Evolutionary conservation across 2,329 filamentous ascomycete genomes (phyloP).

Genomic region (Pseudogymnoascus sp.): DNA sequence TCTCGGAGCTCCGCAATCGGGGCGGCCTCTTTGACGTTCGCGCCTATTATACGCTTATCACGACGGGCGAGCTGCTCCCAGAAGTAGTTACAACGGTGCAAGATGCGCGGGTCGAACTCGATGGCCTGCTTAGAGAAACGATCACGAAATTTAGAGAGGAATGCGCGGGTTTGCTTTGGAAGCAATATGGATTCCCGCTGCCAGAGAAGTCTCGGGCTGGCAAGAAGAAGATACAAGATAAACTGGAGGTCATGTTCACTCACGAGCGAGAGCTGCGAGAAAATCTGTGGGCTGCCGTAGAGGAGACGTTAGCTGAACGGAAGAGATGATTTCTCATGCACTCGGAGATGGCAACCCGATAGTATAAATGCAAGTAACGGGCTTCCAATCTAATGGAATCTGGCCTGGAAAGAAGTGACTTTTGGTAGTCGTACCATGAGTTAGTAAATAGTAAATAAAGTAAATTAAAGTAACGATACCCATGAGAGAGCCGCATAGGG

Average conservation of each 20-base stretch:
- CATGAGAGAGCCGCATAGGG: background rate
- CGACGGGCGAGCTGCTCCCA: conserved; percentile 32
- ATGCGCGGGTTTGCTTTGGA: conserved; percentile 46
- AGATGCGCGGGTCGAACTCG: conserved; percentile 59
- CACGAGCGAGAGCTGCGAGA: conserved; percentile 53
- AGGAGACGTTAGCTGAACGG: conserved; percentile 34
- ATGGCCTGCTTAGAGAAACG: conserved; percentile 55
- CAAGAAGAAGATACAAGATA: conserved; percentile 49
- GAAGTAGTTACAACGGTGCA: conserved; percentile 38
- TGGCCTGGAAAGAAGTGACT: background rate
- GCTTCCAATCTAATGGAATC: background rate
- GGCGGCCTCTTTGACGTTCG: conserved; percentile 51
- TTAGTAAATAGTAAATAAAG: conserved; percentile 2
- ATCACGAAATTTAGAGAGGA: conserved; percentile 59
- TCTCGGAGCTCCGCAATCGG: conserved; percentile 40
- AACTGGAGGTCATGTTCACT: conserved; percentile 53
- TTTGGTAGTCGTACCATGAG: background rate
- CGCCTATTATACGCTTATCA: conserved; percentile 37
- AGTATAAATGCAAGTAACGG: background rate
- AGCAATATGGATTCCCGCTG: conserved; percentile 32
- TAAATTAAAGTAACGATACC: background rate
- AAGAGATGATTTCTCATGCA: background rate
- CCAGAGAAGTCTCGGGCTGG: conserved; percentile 41
- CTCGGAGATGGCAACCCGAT: conserved; percentile 7
- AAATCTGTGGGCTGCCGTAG: conserved; percentile 56